phyloP scores from a whole-genome alignment of 2,329 filamentous ascomycete genomes.

The Myotisia sp. region DNA sequence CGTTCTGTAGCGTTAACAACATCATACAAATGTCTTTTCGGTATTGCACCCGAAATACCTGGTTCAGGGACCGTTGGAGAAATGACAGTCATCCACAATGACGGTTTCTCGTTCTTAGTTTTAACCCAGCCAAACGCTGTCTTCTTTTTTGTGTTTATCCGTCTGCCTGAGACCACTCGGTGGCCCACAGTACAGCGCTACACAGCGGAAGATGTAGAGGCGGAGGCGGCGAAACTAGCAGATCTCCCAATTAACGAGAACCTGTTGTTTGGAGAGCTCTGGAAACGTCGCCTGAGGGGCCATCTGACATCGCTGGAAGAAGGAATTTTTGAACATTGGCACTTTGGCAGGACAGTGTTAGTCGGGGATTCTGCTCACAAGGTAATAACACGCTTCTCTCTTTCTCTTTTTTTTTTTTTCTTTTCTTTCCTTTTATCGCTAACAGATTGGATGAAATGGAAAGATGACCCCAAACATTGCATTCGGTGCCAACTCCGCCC shows the following conservation, averaged over 20 bases:
- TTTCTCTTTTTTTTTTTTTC: not conserved
- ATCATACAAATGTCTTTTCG: constrained; percentile 2
- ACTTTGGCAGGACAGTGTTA: constrained; percentile 3
- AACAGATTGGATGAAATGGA: not conserved
- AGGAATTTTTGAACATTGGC: constrained; percentile 3
- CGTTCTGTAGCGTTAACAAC: not conserved
- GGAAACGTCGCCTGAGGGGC: not conserved
- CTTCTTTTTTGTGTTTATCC: constrained; percentile 2
- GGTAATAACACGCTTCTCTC: not conserved
- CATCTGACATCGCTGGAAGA: constrained; percentile 5
- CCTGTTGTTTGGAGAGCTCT: constrained; percentile 5
- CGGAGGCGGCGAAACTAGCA: not conserved
- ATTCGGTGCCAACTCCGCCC: constrained; percentile 2
- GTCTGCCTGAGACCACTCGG: not conserved
- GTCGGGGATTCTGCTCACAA: constrained; percentile 5
- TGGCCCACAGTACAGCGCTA: constrained; percentile 2
- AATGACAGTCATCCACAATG: constrained; percentile 1
- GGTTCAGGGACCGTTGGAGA: constrained; percentile 2
- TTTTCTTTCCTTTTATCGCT: not conserved
- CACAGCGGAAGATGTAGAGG: constrained; percentile 1
- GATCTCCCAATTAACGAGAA: constrained; percentile 1
- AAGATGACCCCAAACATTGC: constrained; percentile 4
- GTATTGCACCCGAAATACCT: constrained; percentile 1
- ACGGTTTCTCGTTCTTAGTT: constrained; percentile 3
- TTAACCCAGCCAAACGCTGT: constrained; percentile 1